phyloP scores from a whole-genome alignment of 2,329 filamentous ascomycete genomes.

The Trichophyton schoenleinii region DNA sequence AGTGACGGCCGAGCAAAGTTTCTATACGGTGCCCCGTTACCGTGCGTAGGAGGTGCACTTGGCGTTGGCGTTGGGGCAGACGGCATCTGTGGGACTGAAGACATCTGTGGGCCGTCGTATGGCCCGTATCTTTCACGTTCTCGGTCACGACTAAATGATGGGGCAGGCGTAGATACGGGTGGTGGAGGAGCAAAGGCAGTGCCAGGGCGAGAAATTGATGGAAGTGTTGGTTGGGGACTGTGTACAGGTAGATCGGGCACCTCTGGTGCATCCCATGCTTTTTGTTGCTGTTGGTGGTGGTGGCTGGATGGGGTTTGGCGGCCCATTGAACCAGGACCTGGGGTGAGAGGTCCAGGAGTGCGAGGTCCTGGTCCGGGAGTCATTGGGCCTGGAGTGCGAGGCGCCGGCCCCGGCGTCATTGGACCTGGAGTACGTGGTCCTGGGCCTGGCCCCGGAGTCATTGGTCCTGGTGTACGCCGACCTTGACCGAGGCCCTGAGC shows the following conservation, averaged over 20 bases:
- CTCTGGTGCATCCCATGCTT: constrained; percentile 9
- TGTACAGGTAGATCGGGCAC: constrained; percentile 13
- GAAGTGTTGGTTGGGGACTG: background rate
- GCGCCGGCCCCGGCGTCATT: background rate
- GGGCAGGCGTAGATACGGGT: background rate
- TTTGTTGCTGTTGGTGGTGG: constrained; percentile 10
- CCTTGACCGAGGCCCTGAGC: constrained; percentile 13
- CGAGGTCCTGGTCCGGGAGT: constrained; percentile 4
- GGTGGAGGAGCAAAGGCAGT: background rate
- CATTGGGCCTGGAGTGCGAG: constrained; percentile 2
- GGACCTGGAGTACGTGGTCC: constrained; percentile 17
- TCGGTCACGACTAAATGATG: background rate
- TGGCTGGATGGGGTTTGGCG: constrained; percentile 13
- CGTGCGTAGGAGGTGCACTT: constrained; percentile 5
- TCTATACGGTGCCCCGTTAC: constrained; percentile 1
- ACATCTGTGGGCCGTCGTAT: background rate
- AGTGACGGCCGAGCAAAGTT: constrained; percentile 8
- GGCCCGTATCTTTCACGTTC: background rate
- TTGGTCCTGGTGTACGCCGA: constrained; percentile 17
- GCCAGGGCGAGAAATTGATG: background rate
- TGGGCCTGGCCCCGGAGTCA: constrained; percentile 12
- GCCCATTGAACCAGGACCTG: background rate
- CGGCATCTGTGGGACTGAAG: background rate
- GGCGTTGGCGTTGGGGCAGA: constrained; percentile 6
- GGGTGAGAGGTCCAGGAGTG: constrained; percentile 2